A percentile compares a stretch with the other conserved stretches of the same genome.
Conservation (phyloP, 257 asterid species). For the Penstemon davidsonii region DNA sequence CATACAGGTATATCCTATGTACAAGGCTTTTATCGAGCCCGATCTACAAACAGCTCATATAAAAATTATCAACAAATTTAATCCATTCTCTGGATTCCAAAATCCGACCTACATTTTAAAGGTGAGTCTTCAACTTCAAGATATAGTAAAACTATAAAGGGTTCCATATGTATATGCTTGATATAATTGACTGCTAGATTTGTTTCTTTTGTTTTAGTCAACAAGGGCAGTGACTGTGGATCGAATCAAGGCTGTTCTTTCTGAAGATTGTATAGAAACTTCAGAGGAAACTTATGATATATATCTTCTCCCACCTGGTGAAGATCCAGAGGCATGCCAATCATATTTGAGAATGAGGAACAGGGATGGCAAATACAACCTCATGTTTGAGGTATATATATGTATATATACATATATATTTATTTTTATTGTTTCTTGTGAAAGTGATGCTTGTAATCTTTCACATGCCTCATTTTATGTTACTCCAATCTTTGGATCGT, state of each 20-base stretch:
- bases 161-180: conserved; percentile 17
- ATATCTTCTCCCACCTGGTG: conserved; percentile 98
- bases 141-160: conserved; percentile 18
- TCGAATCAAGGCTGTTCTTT: conserved; percentile 73
- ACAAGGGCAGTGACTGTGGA: conserved; percentile 64
- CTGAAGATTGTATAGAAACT: conserved; percentile 59
- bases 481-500: neutral
- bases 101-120: conserved; percentile 87
- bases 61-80: conserved; percentile 85
- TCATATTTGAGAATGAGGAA: conserved; percentile 99
- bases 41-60: conserved; percentile 95
- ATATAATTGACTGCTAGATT: conserved; percentile 26
- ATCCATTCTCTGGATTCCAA: conserved; percentile 99
- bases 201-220: conserved; percentile 54
- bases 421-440: conserved; percentile 1
- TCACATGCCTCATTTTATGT: no score
- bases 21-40: conserved; percentile 98
- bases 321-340: conserved; percentile 99
- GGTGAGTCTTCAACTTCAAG: conserved; percentile 45
- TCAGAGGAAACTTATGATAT: conserved; percentile 96
- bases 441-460: conserved; percentile 7
- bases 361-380: conserved; percentile 94
- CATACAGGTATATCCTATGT: conserved; percentile 95
- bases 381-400: conserved; percentile 90
- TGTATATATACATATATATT: conserved; percentile 2